Evolutionary conservation across 345 rosid genomes (phyloP).

Genomic region (Arabidopsis suecica): DNA sequence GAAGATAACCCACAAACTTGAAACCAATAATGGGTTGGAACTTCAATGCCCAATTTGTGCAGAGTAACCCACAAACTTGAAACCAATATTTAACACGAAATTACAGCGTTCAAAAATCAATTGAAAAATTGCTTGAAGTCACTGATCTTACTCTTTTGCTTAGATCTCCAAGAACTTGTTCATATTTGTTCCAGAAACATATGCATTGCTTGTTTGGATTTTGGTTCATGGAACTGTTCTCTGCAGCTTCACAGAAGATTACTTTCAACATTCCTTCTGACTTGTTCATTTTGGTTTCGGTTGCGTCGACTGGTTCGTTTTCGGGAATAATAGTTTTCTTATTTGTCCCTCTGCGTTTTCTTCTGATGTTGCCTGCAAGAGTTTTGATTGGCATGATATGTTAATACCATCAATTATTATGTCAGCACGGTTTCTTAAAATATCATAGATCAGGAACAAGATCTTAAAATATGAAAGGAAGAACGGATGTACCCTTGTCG

Average conservation of each 20-base stretch:
- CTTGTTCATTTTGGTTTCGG: slow-evolving; percentile 51
- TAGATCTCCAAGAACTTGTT: slow-evolving; percentile 26
- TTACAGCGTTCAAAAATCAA: slow-evolving; percentile 30
- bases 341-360: slow-evolving; percentile 78
- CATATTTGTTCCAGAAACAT: slow-evolving; percentile 22
- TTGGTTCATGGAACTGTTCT: slow-evolving; percentile 33
- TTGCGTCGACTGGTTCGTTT: slow-evolving; percentile 41
- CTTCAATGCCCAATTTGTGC: slow-evolving; percentile 32
- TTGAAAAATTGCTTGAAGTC: slow-evolving; percentile 11
- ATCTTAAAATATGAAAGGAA: not conserved
- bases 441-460: not conserved
- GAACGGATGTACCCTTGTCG: slow-evolving; percentile 58
- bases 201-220: slow-evolving; percentile 13
- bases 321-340: slow-evolving; percentile 70
- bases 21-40: slow-evolving; percentile 18
- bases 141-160: slow-evolving; percentile 21
- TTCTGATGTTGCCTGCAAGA: slow-evolving; percentile 81
- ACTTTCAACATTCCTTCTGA: slow-evolving; percentile 50
- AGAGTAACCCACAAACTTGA: slow-evolving; percentile 36
- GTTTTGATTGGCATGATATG: not conserved
- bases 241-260: slow-evolving; percentile 11
- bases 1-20: too few species aligned
- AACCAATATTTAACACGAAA: not conserved
- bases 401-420: not conserved
- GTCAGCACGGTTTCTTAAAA: not conserved